phyloP scores from a whole-genome alignment of 306 rosid species.

The Malus sieversii region DNA sequence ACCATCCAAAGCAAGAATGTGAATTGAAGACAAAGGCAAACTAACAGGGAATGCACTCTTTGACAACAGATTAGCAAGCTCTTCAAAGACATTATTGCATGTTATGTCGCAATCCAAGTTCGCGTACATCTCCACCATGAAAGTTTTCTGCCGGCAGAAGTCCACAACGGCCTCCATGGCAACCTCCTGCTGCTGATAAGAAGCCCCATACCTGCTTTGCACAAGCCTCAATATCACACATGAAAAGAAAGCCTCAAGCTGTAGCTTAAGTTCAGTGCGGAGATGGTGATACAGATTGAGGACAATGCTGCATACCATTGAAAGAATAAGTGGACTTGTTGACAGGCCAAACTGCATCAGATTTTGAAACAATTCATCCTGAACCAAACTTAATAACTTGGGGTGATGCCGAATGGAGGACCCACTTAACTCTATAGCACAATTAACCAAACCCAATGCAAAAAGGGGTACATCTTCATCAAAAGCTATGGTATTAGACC shows the following conservation, averaged over 20 bases:
- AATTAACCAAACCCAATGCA: slow-evolving; percentile 81
- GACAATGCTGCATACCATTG: slow-evolving; percentile 79
- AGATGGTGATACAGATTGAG: slow-evolving; percentile 83
- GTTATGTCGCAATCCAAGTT: slow-evolving; percentile 92
- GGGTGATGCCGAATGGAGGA: slow-evolving; percentile 77
- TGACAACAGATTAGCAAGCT: slow-evolving; percentile 80
- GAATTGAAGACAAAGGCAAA: slow-evolving; percentile 78
- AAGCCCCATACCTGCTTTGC: slow-evolving; percentile 78
- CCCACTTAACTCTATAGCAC: slow-evolving; percentile 87
- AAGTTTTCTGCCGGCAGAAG: slow-evolving; percentile 87
- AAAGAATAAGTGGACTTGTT: slow-evolving; percentile 70
- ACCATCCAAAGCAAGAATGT: slow-evolving; percentile 90
- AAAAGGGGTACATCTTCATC: slow-evolving; percentile 96
- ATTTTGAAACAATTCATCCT: slow-evolving; percentile 45
- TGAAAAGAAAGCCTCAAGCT: slow-evolving; percentile 89
- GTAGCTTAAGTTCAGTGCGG: slow-evolving; percentile 73
- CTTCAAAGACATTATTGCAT: slow-evolving; percentile 91
- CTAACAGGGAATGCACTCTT: slow-evolving; percentile 90
- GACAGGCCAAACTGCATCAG: slow-evolving; percentile 51
- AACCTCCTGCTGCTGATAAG: slow-evolving; percentile 91
- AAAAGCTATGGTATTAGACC: slow-evolving; percentile 73
- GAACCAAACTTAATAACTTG: slow-evolving; percentile 27
- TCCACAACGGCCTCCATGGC: slow-evolving; percentile 94
- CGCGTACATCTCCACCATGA: slow-evolving; percentile 91
- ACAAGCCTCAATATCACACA: slow-evolving; percentile 89